Evolutionary conservation across 192 early-diverging fungal genomes (phyloP).

Genomic region (Coemansia sp.): DNA sequence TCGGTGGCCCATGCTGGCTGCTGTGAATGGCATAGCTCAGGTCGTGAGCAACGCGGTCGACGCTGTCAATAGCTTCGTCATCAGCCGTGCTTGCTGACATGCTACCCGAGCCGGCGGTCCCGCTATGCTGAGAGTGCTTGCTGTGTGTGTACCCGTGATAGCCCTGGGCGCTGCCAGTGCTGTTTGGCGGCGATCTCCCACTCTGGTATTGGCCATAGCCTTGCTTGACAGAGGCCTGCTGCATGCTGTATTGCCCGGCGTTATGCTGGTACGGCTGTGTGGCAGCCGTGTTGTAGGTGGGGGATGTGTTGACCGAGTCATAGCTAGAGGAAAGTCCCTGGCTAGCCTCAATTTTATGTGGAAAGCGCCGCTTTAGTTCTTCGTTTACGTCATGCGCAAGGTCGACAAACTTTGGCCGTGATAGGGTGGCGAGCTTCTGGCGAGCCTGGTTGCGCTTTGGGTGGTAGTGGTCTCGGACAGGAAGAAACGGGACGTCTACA

Average conservation of each 20-base stretch:
- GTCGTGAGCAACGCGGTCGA: conserved; percentile 27
- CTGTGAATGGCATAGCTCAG: conserved; percentile 23
- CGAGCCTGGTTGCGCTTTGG: conserved; percentile 91
- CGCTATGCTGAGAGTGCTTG: conserved; percentile 2
- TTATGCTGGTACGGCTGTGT: conserved; percentile 18
- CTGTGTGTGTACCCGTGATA: conserved; percentile 11
- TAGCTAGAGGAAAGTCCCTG: conserved; percentile 26
- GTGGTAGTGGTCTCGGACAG: conserved; percentile 84
- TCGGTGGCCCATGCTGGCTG: conserved; percentile 17
- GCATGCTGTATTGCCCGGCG: conserved; percentile 1
- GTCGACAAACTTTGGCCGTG: conserved; percentile 83
- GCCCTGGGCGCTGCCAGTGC: conserved; percentile 22
- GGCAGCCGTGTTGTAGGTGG: conserved; percentile 17
- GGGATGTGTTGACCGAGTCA: conserved; percentile 34
- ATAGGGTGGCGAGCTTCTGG: conserved; percentile 92
- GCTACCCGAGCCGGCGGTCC: conserved; percentile 1
- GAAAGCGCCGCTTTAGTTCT: conserved; percentile 58
- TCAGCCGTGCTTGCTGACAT: conserved; percentile 11
- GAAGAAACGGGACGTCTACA: conserved; percentile 71
- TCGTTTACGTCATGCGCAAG: conserved; percentile 86
- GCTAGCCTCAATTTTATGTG: conserved; percentile 32
- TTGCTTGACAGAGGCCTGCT: conserved; percentile 8
- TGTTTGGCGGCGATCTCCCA: conserved; percentile 30
- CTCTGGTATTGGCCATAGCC: conserved; percentile 17
- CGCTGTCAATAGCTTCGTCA: conserved; percentile 20